A percentile compares a stretch with the other conserved stretches of the same genome.
phyloP scores from a whole-genome alignment of 345 rosid genomes.

The Lepidium aucheri region DNA sequence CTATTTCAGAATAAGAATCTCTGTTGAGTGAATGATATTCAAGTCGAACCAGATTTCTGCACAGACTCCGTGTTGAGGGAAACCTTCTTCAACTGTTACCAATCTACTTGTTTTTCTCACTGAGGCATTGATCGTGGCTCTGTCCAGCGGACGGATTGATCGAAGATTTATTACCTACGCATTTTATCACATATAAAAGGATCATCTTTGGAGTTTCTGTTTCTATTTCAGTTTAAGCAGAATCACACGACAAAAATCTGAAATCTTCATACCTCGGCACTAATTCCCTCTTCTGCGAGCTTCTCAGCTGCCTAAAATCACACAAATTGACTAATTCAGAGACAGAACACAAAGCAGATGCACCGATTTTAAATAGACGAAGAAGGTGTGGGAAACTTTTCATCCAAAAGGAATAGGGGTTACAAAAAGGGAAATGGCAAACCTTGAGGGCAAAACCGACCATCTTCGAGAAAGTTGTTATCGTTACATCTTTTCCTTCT shows the following conservation, averaged over 20 bases:
- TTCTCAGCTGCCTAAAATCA: slow-evolving; percentile 67
- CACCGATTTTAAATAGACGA: not conserved
- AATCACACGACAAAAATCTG: not conserved
- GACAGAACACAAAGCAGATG: not conserved
- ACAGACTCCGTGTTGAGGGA: slow-evolving; percentile 92
- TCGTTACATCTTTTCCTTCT: slow-evolving; percentile 90
- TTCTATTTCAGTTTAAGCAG: not conserved
- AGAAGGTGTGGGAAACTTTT: not conserved
- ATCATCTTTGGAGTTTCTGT: not conserved
- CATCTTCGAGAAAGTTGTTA: slow-evolving; percentile 77
- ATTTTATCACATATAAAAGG: not conserved
- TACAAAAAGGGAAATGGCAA: slow-evolving; percentile 14
- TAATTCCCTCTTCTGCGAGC: slow-evolving; percentile 82
- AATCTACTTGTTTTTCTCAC: slow-evolving; percentile 93
- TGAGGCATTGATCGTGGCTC: slow-evolving; percentile 73
- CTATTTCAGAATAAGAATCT: not conserved
- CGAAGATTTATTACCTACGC: slow-evolving; percentile 75
- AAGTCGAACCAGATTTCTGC: slow-evolving; percentile 73
- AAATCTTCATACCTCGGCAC: slow-evolving; percentile 61
- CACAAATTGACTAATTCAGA: not conserved
- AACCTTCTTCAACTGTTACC: slow-evolving; percentile 92
- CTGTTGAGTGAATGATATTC: not conserved
- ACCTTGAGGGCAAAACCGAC: slow-evolving; percentile 85
- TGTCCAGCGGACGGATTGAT: slow-evolving; percentile 81
- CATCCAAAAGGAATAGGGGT: not conserved